Conservation (phyloP, 106 monocot species). For the Dendrobium nobile region DNA sequence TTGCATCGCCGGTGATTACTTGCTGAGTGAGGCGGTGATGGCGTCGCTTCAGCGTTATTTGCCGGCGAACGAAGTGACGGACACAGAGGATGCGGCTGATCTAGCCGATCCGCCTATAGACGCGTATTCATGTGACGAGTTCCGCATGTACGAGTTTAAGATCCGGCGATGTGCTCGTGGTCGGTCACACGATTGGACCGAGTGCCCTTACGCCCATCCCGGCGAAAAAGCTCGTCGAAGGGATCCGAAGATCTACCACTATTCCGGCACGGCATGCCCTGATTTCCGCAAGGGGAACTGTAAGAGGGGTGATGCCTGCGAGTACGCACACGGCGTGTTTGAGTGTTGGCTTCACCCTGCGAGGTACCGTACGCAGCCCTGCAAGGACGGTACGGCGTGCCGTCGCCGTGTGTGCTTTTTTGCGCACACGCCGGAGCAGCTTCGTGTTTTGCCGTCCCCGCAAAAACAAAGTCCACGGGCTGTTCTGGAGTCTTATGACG, state of each 20-base stretch:
- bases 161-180: conserved; percentile 63
- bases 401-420: conserved; percentile 57
- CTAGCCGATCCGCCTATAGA: conserved; percentile 17
- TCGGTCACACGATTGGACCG: conserved; percentile 70
- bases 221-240: conserved; percentile 77
- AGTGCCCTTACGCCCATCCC: conserved; percentile 73
- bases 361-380: conserved; percentile 76
- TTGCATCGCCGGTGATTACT: background rate
- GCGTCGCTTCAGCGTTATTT: conserved; percentile 28
- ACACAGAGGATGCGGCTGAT: background rate
- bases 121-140: conserved; percentile 70
- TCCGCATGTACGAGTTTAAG: conserved; percentile 92
- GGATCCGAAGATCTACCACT: conserved; percentile 56
- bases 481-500: conserved; percentile 13
- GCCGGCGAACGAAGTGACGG: conserved; percentile 14
- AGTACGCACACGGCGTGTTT: conserved; percentile 82
- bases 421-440: conserved; percentile 72
- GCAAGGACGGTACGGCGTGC: conserved; percentile 73
- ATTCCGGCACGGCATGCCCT: conserved; percentile 61
- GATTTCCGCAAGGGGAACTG: conserved; percentile 72
- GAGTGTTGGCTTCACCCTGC: conserved; percentile 96
- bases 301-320: conserved; percentile 51
- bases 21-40: conserved; percentile 14
- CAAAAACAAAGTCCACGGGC: conserved; percentile 12
- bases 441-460: conserved; percentile 25